Evolutionary conservation across 768 basidiomycete genomes (phyloP).

Genomic region (Lactarius vividus): DNA sequence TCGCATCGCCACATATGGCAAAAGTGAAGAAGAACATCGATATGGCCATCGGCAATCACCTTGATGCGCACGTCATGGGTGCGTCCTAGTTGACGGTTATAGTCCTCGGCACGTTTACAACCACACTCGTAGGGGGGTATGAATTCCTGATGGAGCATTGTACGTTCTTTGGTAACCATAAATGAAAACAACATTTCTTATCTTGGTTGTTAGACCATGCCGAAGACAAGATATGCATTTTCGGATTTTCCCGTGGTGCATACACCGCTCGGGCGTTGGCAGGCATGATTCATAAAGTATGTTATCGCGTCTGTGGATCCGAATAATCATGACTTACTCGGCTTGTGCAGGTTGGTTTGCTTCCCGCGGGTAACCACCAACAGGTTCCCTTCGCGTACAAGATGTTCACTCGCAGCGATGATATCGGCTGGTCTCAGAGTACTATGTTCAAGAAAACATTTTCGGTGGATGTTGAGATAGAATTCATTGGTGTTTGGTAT

Average conservation of each 20-base stretch:
- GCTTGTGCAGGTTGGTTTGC: slow-evolving; percentile 54
- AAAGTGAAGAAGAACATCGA: slow-evolving; percentile 56
- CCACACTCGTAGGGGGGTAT: slow-evolving; percentile 53
- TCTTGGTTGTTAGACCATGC: slow-evolving; percentile 46
- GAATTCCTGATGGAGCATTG: slow-evolving; percentile 80
- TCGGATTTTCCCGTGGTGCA: slow-evolving; percentile 79
- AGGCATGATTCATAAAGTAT: slow-evolving; percentile 71
- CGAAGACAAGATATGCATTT: slow-evolving; percentile 74
- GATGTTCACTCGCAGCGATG: slow-evolving; percentile 63
- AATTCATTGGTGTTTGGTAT: slow-evolving; percentile 77
- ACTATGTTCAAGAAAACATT: slow-evolving; percentile 72
- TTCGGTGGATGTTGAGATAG: slow-evolving; percentile 69
- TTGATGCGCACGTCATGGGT: slow-evolving; percentile 73
- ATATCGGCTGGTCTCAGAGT: slow-evolving; percentile 60
- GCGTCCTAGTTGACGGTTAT: slow-evolving; percentile 18
- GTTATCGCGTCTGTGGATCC: neutral
- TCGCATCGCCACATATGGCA: slow-evolving; percentile 56
- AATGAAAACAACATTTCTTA: neutral
- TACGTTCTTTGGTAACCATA: slow-evolving; percentile 30
- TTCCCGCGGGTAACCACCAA: slow-evolving; percentile 68
- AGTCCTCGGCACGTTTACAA: neutral
- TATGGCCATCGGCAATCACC: slow-evolving; percentile 58
- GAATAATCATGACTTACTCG: neutral
- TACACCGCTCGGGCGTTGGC: slow-evolving; percentile 68
- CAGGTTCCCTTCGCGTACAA: slow-evolving; percentile 78